Conservation (phyloP, 225 moss, liverwort and hornwort species). For the Pseudoscleropodium purum region DNA sequence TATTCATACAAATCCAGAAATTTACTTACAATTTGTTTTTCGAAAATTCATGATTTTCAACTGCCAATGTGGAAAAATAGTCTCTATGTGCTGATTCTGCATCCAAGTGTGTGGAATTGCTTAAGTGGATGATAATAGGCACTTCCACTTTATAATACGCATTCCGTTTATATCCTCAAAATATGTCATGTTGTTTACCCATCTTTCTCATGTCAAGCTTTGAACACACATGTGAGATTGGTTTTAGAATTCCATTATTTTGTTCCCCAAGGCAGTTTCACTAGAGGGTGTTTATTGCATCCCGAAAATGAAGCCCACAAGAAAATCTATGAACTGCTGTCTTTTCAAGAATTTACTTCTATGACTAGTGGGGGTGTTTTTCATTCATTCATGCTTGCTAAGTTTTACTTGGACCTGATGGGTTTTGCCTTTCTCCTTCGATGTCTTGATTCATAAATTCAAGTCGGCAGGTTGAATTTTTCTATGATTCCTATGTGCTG, state of each 20-base stretch:
- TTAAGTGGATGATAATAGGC: background rate
- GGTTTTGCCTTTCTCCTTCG: background rate
- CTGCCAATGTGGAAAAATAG: background rate
- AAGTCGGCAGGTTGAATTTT: background rate
- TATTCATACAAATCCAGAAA: too few relatives aligned
- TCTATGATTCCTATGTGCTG: background rate
- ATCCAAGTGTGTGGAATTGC: background rate
- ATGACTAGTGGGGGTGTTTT: background rate
- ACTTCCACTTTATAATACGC: background rate
- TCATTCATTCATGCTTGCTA: too few relatives aligned
- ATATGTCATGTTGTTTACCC: background rate
- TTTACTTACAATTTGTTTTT: background rate
- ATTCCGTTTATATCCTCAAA: background rate
- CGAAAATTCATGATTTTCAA: background rate
- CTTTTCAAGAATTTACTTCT: background rate
- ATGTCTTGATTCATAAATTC: background rate
- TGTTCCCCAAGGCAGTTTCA: background rate
- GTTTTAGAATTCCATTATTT: background rate
- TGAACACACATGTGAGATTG: background rate
- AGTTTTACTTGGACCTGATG: too few relatives aligned
- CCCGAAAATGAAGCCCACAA: background rate
- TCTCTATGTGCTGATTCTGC: background rate
- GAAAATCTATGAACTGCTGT: background rate
- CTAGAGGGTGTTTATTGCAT: background rate
- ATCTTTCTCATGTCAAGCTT: background rate